Base-by-base conservation (phyloP, 192 early-diverging fungal genomes). In the Mortierella antarctica region DNA sequence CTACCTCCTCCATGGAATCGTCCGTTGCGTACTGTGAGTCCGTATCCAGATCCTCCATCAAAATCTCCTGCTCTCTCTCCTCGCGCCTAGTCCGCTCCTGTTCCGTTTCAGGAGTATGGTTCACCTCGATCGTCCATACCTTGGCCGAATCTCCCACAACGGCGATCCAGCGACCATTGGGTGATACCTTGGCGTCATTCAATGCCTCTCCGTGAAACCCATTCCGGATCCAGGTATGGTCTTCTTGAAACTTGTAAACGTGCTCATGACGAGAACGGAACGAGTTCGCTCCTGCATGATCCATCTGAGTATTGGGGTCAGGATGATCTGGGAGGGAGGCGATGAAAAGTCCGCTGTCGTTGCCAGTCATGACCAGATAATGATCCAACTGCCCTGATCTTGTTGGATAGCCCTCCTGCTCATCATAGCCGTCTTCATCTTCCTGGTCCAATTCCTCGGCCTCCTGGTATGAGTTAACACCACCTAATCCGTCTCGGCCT, bases 131-230 rank as follows among this genome's bases (percentile, higher is more conserved):
- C 14, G 71, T 58, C 62, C 74, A 85, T 4, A 87, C 57, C 47
- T 55, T 66, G 13, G 70, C 46, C 49, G 72, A 66, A 55, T 88
- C 87, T 21, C 85, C 85, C 3, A 88, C 87, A 40, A 81, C 83
- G 6, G 82, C 85, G 40, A 88, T 77, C 50, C 71, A 67, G 7
- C 70, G 70, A n/a, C 87, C 87, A 41, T 85, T 71, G 2, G 87
- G 87, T n/a, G 82, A 85, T 45, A 76, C 82, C 49, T 66, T 73
- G 62, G 85, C 85, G 52, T 88, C 85, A 52, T 88, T 88, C 71
- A 88, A 69, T 2, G 67, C 42, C 17, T 65, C 71, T 2, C 56
- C 60, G 56, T 53, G 52, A 71, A 88, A 57, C 23, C 67, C 77
- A 14, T 39, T 61, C 15, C 54, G 55, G 15, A 80, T 80, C 77